These are phyloP conservation scores for Aspergillus latus DNA, from an alignment of 2,329 filamentous ascomycete species.

Conservation along the genomic window DNA sequence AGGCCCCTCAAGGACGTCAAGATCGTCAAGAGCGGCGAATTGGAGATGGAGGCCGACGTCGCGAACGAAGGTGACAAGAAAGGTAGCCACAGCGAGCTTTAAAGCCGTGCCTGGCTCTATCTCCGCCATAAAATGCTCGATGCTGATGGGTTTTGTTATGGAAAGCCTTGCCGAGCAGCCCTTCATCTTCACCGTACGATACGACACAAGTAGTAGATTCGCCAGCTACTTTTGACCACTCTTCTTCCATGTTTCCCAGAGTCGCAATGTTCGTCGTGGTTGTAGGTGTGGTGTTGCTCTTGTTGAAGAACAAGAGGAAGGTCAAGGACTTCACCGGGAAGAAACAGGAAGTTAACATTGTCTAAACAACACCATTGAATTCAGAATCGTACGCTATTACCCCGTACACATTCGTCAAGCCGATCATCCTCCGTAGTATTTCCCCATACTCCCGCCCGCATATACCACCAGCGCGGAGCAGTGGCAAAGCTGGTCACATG, in stretches of 20 bases:
- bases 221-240: conserved; percentile 11
- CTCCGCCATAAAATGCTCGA: conserved; percentile 26
- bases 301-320: conserved; percentile 15
- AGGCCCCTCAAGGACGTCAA: conserved; percentile 60
- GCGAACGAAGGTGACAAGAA: conserved; percentile 38
- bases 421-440: not conserved
- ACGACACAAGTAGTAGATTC: conserved; percentile 12
- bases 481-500: conserved; percentile 9
- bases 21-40: conserved; percentile 66
- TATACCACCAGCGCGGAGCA: not conserved
- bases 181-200: conserved; percentile 15
- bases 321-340: conserved; percentile 8
- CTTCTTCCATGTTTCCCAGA: conserved; percentile 16
- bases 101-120: conserved; percentile 38
- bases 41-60: conserved; percentile 43
- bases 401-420: not conserved
- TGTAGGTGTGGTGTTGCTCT: conserved; percentile 21
- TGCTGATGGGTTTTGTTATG: conserved; percentile 35
- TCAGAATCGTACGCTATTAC: not conserved
- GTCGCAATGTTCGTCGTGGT: conserved; percentile 23
- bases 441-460: not conserved
- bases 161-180: conserved; percentile 19
- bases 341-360: conserved; percentile 21
- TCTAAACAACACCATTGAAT: conserved; percentile 1
- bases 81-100: conserved; percentile 69